phyloP scores from a whole-genome alignment of 495 filamentous ascomycete genomes.

The Hypoxylon crocopeplum region DNA sequence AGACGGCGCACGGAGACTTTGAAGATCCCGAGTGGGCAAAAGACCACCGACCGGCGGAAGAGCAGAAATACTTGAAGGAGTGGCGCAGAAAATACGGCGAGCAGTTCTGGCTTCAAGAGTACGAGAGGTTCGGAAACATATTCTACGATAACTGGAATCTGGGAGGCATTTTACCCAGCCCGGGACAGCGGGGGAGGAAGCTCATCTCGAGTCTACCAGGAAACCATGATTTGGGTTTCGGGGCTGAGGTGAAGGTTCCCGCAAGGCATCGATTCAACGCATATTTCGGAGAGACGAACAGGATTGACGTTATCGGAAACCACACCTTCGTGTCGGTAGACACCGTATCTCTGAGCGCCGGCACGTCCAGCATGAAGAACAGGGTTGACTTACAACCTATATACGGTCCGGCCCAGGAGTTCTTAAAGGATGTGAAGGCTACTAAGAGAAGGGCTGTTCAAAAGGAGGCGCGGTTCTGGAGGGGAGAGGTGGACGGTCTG shows the following conservation, averaged over 20 bases:
- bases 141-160: slow-evolving; percentile 71
- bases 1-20: slow-evolving; percentile 63
- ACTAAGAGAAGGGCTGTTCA: slow-evolving; percentile 60
- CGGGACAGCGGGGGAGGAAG: slow-evolving; percentile 60
- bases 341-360: slow-evolving; percentile 81
- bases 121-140: slow-evolving; percentile 76
- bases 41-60: slow-evolving; percentile 52
- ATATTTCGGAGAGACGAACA: slow-evolving; percentile 88
- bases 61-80: slow-evolving; percentile 61
- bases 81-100: slow-evolving; percentile 77
- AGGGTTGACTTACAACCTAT: slow-evolving; percentile 62
- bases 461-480: slow-evolving; percentile 60
- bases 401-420: slow-evolving; percentile 78
- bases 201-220: slow-evolving; percentile 85
- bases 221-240: slow-evolving; percentile 98
- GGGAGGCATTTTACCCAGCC: slow-evolving; percentile 43
- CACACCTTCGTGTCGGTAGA: slow-evolving; percentile 96
- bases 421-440: slow-evolving; percentile 67
- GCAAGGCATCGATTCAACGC: slow-evolving; percentile 83
- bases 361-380: slow-evolving; percentile 47
- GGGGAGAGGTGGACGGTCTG: slow-evolving; percentile 55
- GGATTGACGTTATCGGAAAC: slow-evolving; percentile 89
- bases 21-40: slow-evolving; percentile 65
- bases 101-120: slow-evolving; percentile 83
- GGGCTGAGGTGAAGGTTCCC: slow-evolving; percentile 75